Base-by-base conservation (phyloP, 2,329 filamentous ascomycete genomes). In the Epichloe sibirici region DNA sequence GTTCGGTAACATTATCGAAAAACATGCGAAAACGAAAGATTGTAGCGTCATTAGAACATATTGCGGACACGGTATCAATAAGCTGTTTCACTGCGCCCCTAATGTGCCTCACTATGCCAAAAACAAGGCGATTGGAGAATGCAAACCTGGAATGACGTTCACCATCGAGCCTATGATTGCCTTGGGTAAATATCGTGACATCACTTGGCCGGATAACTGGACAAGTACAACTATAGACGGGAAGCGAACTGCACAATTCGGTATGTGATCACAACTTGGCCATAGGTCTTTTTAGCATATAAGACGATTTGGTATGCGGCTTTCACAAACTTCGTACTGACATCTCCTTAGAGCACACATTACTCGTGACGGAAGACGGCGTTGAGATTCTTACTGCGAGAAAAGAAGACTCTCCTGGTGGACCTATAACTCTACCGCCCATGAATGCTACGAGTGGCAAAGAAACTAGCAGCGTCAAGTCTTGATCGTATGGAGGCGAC, bases 141-240 rank as follows among this genome's bases (percentile, higher is more conserved):
- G 90, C 55, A 96, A 96, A 73, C 85, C 88, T 0, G 93, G 93
- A 51, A 96, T 97, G 90, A 95, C 90, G 58, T 98, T 98, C 64
- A 98, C 93, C 0, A 98, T 98, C 56, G 93, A 98, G 72, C 93
- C 93, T 15, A 98, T 98, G 93, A 90, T 98, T 66, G 90, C 89
- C 42, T 69, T 96, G 52, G 93, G 93, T 54, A 90, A 88, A 56
- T 88, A 95, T 69, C 82, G 82, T 57, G 93, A 98, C 65, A 86
- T 93, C 67, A 97, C 90, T 0, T 98, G 93, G 93, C 93, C 93
- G 0, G 93, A 98, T 67, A 89, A 97, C 73, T 98, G 93, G 93
- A 98, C 93, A 1, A 95, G 90, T 69, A 88, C 88, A 5, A 98
- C 93, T 0, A 80, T 84, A 53, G 93, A 98, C 66, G 93, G 93